Evolutionary conservation across 148 eudicot species (phyloP), one percentile per base, ranked within the genome.

Genomic region (Vaccinium macrocarpon): DNA sequence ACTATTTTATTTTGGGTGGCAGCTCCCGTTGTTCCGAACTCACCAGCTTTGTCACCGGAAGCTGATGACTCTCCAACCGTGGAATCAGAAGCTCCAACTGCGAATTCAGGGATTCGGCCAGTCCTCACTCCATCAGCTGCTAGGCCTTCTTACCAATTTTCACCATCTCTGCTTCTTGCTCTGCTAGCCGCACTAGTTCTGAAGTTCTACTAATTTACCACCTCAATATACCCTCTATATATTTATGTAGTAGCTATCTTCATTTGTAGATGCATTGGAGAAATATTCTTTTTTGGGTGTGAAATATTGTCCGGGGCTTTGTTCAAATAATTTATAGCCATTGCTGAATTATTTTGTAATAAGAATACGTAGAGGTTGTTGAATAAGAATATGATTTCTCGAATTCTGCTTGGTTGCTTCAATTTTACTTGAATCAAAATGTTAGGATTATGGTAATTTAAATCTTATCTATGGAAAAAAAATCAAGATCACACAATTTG

Each of bases 11-110:
- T 77, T 59, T 53, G 78, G 48, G 0, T 80, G 79, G 89, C 91
- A 89, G 89, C 70, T 35, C 78, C 89, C 18, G 70, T 82, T 71
- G 71, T 77, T 71, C 91, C 92, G 21, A 50, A 70, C 62, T 77
- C 96, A 49, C 96, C 94, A 62, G 83, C 87, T 75, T 72, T 88
- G 78, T 82, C 92, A 53, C 95, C 95, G 8, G 89, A 79, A 23
- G 76, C 88, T 10, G 90, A 90, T 57, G 38, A 88, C 59, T 86
- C 89, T 68, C 89, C 92, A 23, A 52, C 85, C 5, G 87, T 16
- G 6, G 88, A 75, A 14, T 77, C 90, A 1, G 82, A 86, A 76
- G 83, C 90, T 84, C 90, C 94, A 56, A 83, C 94, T 2, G 23
- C 90, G 25, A 50, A 87, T 70, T 64, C 92, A 27, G 92, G 93